phyloP scores from a whole-genome alignment of 192 early-diverging fungal species.

The Coemansia sp. region DNA sequence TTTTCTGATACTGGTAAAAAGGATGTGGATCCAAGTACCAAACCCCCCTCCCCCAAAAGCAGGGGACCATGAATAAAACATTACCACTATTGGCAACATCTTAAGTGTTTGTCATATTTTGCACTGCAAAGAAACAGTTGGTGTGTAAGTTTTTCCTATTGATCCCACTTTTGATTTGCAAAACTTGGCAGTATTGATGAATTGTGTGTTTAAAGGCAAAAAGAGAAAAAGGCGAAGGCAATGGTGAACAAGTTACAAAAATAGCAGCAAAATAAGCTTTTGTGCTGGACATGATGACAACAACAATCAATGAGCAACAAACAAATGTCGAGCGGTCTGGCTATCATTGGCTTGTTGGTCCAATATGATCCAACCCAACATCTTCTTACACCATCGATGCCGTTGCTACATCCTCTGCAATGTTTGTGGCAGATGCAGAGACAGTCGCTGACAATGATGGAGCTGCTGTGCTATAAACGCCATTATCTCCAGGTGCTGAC shows the following conservation, averaged over 20 bases:
- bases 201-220: too few species aligned
- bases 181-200: too few species aligned
- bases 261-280: neutral
- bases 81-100: too few species aligned
- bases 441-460: conserved; percentile 10
- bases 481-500: conserved; percentile 3
- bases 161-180: too few species aligned
- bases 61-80: too few species aligned
- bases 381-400: conserved; percentile 28
- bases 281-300: neutral
- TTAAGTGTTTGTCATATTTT: too few species aligned
- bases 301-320: neutral
- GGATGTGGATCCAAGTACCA: too few species aligned
- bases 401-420: conserved; percentile 44
- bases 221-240: too few species aligned
- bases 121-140: too few species aligned
- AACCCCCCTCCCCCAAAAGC: too few species aligned
- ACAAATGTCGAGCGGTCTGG: neutral
- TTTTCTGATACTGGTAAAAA: too few species aligned
- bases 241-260: neutral
- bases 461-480: conserved; percentile 19
- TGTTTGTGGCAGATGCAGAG: conserved; percentile 19
- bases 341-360: neutral
- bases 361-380: neutral
- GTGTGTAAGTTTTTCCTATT: too few species aligned